Percentiles rank a stretch among this genome's conserved stretches.
These are phyloP conservation scores for Apium graveolens DNA, from an alignment of 129 eudicot species.

Conservation along the genomic window DNA sequence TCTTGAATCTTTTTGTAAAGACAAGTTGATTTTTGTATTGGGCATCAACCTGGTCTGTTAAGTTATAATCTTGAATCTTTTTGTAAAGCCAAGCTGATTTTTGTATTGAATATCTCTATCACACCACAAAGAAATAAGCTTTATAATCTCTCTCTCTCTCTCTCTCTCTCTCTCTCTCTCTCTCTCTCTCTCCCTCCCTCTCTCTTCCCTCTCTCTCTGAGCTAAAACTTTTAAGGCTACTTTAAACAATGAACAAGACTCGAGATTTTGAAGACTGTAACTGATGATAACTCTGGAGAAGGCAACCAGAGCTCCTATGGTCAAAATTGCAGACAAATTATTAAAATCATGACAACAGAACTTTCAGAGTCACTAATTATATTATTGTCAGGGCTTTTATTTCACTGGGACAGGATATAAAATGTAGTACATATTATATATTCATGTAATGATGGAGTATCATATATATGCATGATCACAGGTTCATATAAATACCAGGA, in stretches of 20 bases:
- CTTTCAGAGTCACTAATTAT: neutral
- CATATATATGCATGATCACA: neutral
- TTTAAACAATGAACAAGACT: neutral
- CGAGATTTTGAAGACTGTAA: neutral
- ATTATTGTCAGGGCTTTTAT: neutral
- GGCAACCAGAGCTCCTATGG: neutral
- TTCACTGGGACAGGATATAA: constrained; percentile 4
- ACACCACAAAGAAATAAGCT: neutral
- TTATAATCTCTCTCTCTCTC: neutral
- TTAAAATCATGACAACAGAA: neutral
- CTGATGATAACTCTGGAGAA: neutral
- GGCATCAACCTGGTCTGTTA: neutral
- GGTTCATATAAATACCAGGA: neutral
- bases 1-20: neutral
- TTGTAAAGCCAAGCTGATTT: neutral
- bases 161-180: neutral
- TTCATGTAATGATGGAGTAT: neutral
- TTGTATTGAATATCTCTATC: neutral
- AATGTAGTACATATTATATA: neutral
- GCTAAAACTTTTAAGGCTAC: neutral
- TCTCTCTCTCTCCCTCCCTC: neutral
- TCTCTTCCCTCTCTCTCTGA: neutral
- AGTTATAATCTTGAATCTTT: neutral
- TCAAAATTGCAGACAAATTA: neutral
- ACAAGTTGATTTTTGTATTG: too few species aligned